Evolutionary conservation across 495 filamentous ascomycete species (phyloP).

Genomic region (Trichoderma erinaceum): DNA sequence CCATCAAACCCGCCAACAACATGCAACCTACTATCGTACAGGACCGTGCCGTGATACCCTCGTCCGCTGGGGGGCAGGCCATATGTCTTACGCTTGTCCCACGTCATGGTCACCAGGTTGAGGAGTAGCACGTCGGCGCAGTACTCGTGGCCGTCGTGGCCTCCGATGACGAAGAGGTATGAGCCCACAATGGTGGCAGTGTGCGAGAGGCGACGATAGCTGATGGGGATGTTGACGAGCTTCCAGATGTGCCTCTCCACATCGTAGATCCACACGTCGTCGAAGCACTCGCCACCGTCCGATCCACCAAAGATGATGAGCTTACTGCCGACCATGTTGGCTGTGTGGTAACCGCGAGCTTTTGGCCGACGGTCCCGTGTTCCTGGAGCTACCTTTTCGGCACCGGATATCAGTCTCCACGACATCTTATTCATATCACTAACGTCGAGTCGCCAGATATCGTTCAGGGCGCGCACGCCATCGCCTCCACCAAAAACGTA

Average conservation of each 20-base stretch:
- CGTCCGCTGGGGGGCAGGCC: constrained; percentile 54
- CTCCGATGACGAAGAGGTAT: constrained; percentile 60
- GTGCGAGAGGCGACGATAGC: constrained; percentile 54
- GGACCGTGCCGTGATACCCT: constrained; percentile 57
- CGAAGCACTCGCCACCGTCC: constrained; percentile 60
- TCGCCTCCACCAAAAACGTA: constrained; percentile 64
- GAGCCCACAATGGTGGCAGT: constrained; percentile 60
- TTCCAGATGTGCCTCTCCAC: constrained; percentile 52
- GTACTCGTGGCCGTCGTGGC: constrained; percentile 63
- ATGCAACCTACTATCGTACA: constrained; percentile 54
- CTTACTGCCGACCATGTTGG: constrained; percentile 63
- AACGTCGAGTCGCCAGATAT: constrained; percentile 62
- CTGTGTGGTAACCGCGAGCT: constrained; percentile 60
- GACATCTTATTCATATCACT: constrained; percentile 55
- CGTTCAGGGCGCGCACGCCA: constrained; percentile 57
- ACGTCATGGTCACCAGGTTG: constrained; percentile 63
- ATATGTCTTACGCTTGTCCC: constrained; percentile 57
- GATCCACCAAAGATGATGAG: constrained; percentile 62
- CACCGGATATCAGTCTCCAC: constrained; percentile 53
- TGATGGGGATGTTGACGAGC: constrained; percentile 44
- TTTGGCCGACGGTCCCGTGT: constrained; percentile 41
- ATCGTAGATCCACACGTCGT: constrained; percentile 64
- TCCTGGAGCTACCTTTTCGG: constrained; percentile 21
- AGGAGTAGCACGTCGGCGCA: constrained; percentile 57
- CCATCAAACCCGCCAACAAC: constrained; percentile 61